Percentiles rank a stretch among this genome's conserved stretches.
phyloP scores from a whole-genome alignment of 495 filamentous ascomycete species.

The Aspergillus cristatus region DNA sequence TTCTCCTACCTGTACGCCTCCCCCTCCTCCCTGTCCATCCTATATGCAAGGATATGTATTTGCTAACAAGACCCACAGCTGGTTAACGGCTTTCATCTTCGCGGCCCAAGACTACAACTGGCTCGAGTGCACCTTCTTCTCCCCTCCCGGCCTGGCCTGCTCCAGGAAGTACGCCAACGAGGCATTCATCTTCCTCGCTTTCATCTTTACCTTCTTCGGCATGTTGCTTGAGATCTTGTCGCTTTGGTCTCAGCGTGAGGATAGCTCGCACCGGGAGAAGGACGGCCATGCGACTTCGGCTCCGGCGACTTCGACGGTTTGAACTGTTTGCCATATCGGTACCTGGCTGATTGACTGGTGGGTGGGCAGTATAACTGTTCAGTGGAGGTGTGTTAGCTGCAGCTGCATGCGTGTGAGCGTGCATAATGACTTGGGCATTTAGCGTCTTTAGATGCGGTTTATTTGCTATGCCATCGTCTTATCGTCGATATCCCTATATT shows the following conservation, averaged over 20 bases:
- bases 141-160: slow-evolving; percentile 24
- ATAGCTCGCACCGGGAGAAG: slow-evolving; percentile 19
- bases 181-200: slow-evolving; percentile 53
- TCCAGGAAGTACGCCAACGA: slow-evolving; percentile 39
- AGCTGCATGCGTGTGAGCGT: too few relatives aligned
- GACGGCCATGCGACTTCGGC: slow-evolving; percentile 10
- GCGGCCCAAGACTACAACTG: slow-evolving; percentile 45
- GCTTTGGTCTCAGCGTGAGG: slow-evolving; percentile 36
- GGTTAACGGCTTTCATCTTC: slow-evolving; percentile 54
- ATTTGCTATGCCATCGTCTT: too few relatives aligned
- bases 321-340: neutral
- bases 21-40: neutral
- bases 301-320: slow-evolving; percentile 23
- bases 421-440: too few relatives aligned
- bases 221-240: slow-evolving; percentile 43
- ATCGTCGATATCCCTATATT: too few relatives aligned
- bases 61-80: too few relatives aligned
- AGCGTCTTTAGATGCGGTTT: too few relatives aligned
- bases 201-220: slow-evolving; percentile 42
- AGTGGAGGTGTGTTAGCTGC: too few relatives aligned
- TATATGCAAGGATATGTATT: too few relatives aligned
- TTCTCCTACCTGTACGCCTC: slow-evolving; percentile 49
- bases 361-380: too few relatives aligned
- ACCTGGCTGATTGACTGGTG: too few relatives aligned
- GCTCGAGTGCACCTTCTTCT: slow-evolving; percentile 22